A percentile compares a stretch with the other conserved stretches of the same genome.
Evolutionary conservation across 371 early-diverging fungal genomes (phyloP).

Genomic region (Haplosporangium sp.): DNA sequence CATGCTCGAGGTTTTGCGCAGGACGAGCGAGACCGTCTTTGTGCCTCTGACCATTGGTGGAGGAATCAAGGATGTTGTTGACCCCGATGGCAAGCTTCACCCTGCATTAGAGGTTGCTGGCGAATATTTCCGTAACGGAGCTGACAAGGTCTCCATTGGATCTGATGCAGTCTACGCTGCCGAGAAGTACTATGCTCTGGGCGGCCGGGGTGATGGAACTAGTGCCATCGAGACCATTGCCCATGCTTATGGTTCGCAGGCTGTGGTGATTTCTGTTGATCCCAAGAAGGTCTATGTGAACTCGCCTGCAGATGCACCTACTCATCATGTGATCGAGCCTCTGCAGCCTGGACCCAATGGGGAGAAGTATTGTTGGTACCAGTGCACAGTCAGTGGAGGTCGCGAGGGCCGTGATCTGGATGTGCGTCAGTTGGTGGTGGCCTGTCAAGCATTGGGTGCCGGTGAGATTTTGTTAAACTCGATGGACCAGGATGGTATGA

Average conservation of each 20-base stretch:
- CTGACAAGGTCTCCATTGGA: conserved; percentile 98
- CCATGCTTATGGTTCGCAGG: conserved; percentile 92
- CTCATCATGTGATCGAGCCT: conserved; percentile 81
- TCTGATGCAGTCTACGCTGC: conserved; percentile 98
- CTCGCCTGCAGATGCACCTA: conserved; percentile 75
- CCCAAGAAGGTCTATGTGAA: conserved; percentile 94
- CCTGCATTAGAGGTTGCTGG: conserved; percentile 95
- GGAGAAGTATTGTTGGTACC: conserved; percentile 96
- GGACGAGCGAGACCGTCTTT: conserved; percentile 92
- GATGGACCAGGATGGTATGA: conserved; percentile 98
- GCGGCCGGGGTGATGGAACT: conserved; percentile 64
- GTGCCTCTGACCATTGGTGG: conserved; percentile 98
- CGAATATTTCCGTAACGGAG: conserved; percentile 97
- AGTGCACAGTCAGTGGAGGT: conserved; percentile 97
- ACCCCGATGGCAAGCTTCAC: conserved; percentile 83
- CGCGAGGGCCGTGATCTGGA: conserved; percentile 95
- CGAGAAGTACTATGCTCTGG: conserved; percentile 77
- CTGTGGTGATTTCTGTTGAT: conserved; percentile 98
- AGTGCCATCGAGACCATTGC: conserved; percentile 95
- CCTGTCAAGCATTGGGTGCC: conserved; percentile 92
- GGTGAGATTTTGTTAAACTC: conserved; percentile 96
- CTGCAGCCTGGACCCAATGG: conserved; percentile 87
- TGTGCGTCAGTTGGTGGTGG: conserved; percentile 88
- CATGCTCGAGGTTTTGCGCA: conserved; percentile 92
- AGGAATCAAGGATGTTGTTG: conserved; percentile 92